Base-by-base conservation (phyloP, 2,329 filamentous ascomycete genomes). In the Trichoderma pleuroti region DNA sequence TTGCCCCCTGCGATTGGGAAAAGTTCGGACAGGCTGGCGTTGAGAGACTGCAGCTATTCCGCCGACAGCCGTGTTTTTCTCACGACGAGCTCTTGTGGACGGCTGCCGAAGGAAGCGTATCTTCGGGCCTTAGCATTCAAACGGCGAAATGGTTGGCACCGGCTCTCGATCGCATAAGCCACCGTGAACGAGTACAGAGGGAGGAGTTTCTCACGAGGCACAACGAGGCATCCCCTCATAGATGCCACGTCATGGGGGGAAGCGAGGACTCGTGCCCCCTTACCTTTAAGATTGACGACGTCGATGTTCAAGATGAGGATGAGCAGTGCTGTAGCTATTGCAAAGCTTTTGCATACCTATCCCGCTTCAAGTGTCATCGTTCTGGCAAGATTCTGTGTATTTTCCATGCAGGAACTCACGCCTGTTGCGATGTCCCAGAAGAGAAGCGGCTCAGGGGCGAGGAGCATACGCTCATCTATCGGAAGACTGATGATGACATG, bases 111-210 rank as follows among this genome's bases (percentile, higher is more conserved):
- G 91, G 89, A 76, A 91, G 94, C 74, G 87, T 90, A 3, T 90
- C 89, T 36, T 83, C 82, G 12, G 82, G 84, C 3, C 79, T 91
- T 61, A 89, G 87, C 0, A 98, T 99, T 70, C 92, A 93, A 75
- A 98, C 93, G 2, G 93, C 96, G 1, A 97, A 96, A 81, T 99
- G 96, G 96, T 86, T 99, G 18, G 92, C 92, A 2, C 95, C 95
- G 0, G 96, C 96, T 2, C 82, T 99, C 26, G 88, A 93, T 65
- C 88, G 92, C 61, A 92, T 97, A 77, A 88, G 89, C 74, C 87
- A 90, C 71, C 89, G 93, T 36, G 96, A 98, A 82, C 76, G 90
- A 1, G 80, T 83, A 3, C 88, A 92, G 72, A 88, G 96, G 67
- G 85, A 89, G 63, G 83, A 86, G 1, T 94, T 98, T 76, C 78